These are phyloP conservation scores for Meripilus lineatus DNA, from an alignment of 1,284 basidiomycete species.

Conservation along the genomic window DNA sequence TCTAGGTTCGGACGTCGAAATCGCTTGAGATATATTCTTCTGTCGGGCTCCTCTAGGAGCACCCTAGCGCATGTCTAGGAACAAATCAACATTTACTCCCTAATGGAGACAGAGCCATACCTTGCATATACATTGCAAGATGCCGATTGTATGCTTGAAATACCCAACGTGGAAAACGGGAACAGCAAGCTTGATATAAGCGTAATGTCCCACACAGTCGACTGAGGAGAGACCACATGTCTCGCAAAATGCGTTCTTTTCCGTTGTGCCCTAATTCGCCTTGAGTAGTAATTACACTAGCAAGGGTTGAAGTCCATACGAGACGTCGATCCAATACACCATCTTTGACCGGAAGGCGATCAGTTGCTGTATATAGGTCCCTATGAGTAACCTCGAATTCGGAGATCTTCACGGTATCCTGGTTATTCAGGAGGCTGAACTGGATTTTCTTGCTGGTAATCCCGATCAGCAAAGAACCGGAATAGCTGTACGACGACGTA, in stretches of 20 bases:
- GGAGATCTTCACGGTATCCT: conserved; percentile 90
- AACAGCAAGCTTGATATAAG: conserved; percentile 93
- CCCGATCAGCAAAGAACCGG: not conserved
- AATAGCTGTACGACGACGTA: conserved; percentile 37
- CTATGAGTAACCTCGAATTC: conserved; percentile 93
- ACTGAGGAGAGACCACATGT: conserved; percentile 92
- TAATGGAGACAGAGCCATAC: conserved; percentile 35
- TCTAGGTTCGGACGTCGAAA: conserved; percentile 92
- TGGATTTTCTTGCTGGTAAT: conserved; percentile 86
- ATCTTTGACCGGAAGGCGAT: conserved; percentile 82
- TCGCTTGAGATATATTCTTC: conserved; percentile 79
- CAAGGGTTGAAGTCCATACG: conserved; percentile 48
- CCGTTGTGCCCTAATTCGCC: conserved; percentile 81
- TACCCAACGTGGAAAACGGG: conserved; percentile 99
- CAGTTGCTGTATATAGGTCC: conserved; percentile 81
- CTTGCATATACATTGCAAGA: conserved; percentile 97
- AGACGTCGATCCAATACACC: conserved; percentile 89
- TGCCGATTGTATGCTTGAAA: conserved; percentile 92
- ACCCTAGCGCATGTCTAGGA: conserved; percentile 81
- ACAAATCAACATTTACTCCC: too few species aligned
- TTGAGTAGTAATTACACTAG: conserved; percentile 3
- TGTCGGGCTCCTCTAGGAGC: conserved; percentile 86
- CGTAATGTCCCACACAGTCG: conserved; percentile 97
- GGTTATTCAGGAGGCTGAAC: conserved; percentile 87
- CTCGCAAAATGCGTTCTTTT: conserved; percentile 90